phyloP scores from a whole-genome alignment of 2,329 filamentous ascomycete species.

The Rasamsonia emersonii region DNA sequence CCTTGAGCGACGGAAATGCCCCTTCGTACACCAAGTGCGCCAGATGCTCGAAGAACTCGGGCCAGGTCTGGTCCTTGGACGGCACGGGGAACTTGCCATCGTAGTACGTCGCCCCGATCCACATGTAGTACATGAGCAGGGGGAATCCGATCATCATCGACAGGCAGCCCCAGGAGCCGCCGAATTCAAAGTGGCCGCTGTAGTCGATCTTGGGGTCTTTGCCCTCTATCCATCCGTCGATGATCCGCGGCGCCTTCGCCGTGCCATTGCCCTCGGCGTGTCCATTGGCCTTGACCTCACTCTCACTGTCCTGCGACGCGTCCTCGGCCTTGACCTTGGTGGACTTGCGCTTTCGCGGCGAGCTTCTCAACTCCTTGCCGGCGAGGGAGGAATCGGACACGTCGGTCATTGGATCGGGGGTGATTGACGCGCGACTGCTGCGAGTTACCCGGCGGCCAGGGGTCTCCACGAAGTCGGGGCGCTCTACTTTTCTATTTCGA shows the following conservation, averaged over 20 bases:
- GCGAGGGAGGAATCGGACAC: conserved; percentile 20
- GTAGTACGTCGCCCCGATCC: conserved; percentile 91
- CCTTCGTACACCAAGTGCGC: conserved; percentile 66
- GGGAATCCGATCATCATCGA: conserved; percentile 91
- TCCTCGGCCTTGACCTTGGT: conserved; percentile 21
- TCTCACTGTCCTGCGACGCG: conserved; percentile 14
- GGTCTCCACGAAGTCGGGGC: conserved; percentile 45
- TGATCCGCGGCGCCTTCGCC: conserved; percentile 21
- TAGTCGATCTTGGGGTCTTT: conserved; percentile 37
- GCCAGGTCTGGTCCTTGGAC: conserved; percentile 54
- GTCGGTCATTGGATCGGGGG: conserved; percentile 23
- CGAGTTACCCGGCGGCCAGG: conserved; percentile 39
- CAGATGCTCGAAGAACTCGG: conserved; percentile 65
- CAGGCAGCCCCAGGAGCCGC: conserved; percentile 69
- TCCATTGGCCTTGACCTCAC: conserved; percentile 16
- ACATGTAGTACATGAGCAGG: conserved; percentile 98
- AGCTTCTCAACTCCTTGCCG: conserved; percentile 15
- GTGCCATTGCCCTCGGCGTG: conserved; percentile 14
- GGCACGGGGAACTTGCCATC: conserved; percentile 69
- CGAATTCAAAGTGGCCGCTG: conserved; percentile 65
- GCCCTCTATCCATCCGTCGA: conserved; percentile 35
- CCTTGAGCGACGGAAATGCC: conserved; percentile 71
- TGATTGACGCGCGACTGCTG: conserved; percentile 32
- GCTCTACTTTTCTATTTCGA: conserved; percentile 40
- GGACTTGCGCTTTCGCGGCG: conserved; percentile 22